A percentile compares a stretch with the other conserved stretches of the same genome.
Conservation (phyloP, 2,329 filamentous ascomycete species). For the Claviceps purpurea region DNA sequence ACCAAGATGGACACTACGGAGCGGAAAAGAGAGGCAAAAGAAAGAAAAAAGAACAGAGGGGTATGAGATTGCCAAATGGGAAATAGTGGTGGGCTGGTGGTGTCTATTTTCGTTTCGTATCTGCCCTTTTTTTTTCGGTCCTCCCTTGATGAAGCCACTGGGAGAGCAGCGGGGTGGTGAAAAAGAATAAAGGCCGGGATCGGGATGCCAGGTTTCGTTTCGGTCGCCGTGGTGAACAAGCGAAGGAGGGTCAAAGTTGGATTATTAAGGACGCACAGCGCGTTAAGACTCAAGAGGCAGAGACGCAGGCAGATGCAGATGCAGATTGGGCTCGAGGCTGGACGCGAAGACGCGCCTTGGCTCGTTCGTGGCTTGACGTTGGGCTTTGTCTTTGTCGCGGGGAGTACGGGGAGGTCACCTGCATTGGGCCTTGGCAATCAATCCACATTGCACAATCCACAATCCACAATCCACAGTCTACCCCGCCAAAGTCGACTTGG, state of each 20-base stretch:
- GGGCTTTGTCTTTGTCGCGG: not conserved
- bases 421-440: not conserved
- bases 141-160: not conserved
- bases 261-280: no score
- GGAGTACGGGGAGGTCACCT: not conserved
- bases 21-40: no score
- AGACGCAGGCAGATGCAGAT: not conserved
- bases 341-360: not conserved
- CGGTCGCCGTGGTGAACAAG: constrained; percentile 1
- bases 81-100: not conserved
- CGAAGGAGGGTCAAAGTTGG: constrained; percentile 4
- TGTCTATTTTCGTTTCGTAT: not conserved
- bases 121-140: not conserved
- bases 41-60: not conserved
- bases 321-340: not conserved
- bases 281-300: no score
- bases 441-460: no score
- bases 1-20: no score
- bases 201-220: not conserved
- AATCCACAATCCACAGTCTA: no score
- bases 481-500: no score
- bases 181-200: not conserved
- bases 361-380: not conserved
- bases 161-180: constrained; percentile 1
- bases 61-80: not conserved